Evolutionary conservation across 305 asterid genomes (phyloP), one percentile per base, ranked within the genome.

Genomic region (Solanum hybrid): DNA sequence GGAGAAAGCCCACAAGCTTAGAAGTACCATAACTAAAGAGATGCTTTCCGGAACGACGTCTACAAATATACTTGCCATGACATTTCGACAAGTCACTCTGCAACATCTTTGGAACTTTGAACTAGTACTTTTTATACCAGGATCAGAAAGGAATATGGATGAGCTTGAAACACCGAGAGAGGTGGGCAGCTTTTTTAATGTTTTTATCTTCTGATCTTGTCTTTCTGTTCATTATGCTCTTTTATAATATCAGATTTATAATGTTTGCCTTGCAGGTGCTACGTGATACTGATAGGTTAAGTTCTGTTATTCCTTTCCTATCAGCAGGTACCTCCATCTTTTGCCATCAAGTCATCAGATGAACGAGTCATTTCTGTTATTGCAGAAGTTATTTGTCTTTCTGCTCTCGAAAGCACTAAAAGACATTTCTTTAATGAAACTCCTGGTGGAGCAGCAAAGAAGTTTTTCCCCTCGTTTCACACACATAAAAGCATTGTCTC

Each of bases 311-410:
- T 94, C 95, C 93, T 97, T 96, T 97, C 94, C 94, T 93, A 88
- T 95, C 98, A 73, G 96, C 99, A 96, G 99, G 98, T 97, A 95
- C 95, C 98, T 90, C 92, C 94, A 86, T 86, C 92, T 92, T 92
- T 96, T 90, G 89, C 91, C 91, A 94, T 97, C 91, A 92, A 92
- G 90, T 94, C 99, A 4, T 87, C 96, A 33, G 95, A 95, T 90
- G 95, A 94, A 89, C 91, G 37, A 72, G 89, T 94, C 89, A 92
- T 97, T 91, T 91, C 98, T 68, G 95, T 91, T 33, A 94, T 97
- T 89, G 98, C 95, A 77, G 99, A 97, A 93, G 99, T 96, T 90
- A 82, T 96, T 90, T 96, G 99, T 90, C 91, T 87, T 88, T 91
- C 95, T 90, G 95, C 96, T 90, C 95, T 97, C 88, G 95, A 94